Base-by-base conservation (phyloP, 2,329 filamentous ascomycete species). In the Penicillium hordei region DNA sequence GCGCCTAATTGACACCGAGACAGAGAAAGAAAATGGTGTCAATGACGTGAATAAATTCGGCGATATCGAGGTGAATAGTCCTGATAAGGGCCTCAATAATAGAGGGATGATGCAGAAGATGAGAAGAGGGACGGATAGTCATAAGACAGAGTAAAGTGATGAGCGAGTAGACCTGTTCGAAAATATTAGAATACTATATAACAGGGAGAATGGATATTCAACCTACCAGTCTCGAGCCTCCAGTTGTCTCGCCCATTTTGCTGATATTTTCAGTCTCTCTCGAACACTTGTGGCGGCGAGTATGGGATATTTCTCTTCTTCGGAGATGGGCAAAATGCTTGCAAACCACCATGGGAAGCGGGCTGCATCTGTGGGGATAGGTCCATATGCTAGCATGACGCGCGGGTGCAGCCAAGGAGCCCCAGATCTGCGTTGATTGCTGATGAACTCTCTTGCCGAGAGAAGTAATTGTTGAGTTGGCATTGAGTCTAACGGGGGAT, bases 291-390 rank as follows among this genome's bases (percentile, higher is more conserved):
- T 87, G 5, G 88, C 89, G 13, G 81, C 81, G 15, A 97, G 76
- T 21, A 97, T 77, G 13, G 83, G 81, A 65, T 96, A 95, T 71
- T 93, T 95, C 67, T 94, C 89, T 29, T 86, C 78, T 27, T 94
- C 89, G 15, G 84, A 82, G 38, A 94, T 86, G 0, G 91, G 91
- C 13, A 96, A 75, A 21, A 94, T 86, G 68, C 86, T 90, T 10
- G 89, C 92, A 64, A 96, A 89, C 93, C 93, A 97, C 82, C 92
- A 96, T 0, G 92, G 90, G 64, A 96, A 94, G 1, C 85, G 73
- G 3, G 87, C 87, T 0, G 91, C 87, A 67, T 96, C 90, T 17
- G 84, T 79, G 0, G 91, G 92, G 21, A 88, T 88, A 57, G 89
- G 85, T 13, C 92, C 92, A 63, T 93, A 94, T 6, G 89, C 86